Conservation (phyloP, 306 rosid species). For the Malus asiatica region DNA sequence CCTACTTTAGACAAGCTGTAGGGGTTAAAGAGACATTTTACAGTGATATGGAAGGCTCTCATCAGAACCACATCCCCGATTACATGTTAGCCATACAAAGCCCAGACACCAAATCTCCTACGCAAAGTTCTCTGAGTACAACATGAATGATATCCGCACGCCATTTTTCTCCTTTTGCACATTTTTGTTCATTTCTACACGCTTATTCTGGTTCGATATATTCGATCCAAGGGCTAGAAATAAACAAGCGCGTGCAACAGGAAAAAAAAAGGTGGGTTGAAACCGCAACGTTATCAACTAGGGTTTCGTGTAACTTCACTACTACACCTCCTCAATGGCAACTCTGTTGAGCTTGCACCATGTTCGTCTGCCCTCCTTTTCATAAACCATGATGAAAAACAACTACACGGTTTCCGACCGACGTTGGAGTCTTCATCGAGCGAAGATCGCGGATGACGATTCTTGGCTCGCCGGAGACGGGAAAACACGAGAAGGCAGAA, state of each 20-base stretch:
- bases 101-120: background rate
- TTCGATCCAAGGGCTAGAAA: background rate
- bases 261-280: background rate
- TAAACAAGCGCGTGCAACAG: background rate
- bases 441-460: background rate
- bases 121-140: background rate
- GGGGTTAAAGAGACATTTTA: background rate
- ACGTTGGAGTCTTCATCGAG: background rate
- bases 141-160: background rate
- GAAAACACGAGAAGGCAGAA: conserved; percentile 22
- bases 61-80: background rate
- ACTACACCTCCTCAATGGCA: background rate
- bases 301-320: background rate
- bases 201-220: background rate
- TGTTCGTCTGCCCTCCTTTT: background rate
- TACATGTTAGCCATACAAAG: background rate
- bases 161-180: background rate
- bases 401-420: background rate
- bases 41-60: background rate
- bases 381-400: background rate
- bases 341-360: background rate
- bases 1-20: background rate
- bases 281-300: background rate
- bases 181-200: too few species aligned
- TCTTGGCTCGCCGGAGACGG: conserved; percentile 6